Conservation (phyloP, 768 basidiomycete species). For the Candolleomyces aberdarensis region DNA sequence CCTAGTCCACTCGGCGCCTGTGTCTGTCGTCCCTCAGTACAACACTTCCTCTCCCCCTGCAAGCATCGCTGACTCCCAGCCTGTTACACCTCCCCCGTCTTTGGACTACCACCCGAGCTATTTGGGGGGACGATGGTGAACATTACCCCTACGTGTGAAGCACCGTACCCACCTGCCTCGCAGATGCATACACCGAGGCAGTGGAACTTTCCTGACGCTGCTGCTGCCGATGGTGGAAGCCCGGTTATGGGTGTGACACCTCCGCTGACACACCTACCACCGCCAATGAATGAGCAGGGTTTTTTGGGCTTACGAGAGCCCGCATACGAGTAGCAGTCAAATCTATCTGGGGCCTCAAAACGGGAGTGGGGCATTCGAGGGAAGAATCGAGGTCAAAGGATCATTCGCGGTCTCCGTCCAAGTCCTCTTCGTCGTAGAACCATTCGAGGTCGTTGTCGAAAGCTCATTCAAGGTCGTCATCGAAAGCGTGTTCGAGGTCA, state of each 20-base stretch:
- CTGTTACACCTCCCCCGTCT: not conserved
- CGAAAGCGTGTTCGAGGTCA: not conserved
- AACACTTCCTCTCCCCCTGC: not conserved
- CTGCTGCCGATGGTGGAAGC: too few relatives aligned
- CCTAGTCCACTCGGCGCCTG: too few relatives aligned
- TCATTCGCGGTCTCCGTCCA: not conserved
- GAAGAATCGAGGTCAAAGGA: not conserved
- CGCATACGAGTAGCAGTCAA: not conserved
- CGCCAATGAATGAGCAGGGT: not conserved
- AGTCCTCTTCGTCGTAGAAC: not conserved
- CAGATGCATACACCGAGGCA: not conserved
- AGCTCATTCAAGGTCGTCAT: not conserved
- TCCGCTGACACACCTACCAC: not conserved
- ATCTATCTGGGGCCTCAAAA: not conserved
- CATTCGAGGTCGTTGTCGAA: too few relatives aligned
- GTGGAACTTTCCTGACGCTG: too few relatives aligned
- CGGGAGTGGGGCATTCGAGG: not conserved
- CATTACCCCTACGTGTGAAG: not conserved
- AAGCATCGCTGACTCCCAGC: not conserved
- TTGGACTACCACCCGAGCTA: not conserved
- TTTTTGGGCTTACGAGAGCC: not conserved
- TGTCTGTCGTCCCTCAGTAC: too few relatives aligned
- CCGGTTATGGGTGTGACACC: not conserved
- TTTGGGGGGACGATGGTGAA: not conserved
- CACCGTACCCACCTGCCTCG: not conserved